Evolutionary conservation across 768 basidiomycete species (phyloP).

Genomic region (Neoboletus brunneissimus): DNA sequence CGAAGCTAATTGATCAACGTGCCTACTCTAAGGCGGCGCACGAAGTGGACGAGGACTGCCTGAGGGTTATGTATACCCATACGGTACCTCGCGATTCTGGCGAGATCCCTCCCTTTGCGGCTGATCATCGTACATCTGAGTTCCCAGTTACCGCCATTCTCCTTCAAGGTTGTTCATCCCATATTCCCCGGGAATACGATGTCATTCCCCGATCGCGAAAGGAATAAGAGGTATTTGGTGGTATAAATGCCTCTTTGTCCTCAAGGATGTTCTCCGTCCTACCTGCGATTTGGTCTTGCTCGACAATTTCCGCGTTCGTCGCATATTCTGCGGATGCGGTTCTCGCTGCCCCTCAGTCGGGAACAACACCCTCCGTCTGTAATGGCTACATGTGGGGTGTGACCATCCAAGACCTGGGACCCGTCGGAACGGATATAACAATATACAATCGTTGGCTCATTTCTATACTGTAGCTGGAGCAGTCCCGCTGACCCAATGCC

Average conservation of each 20-base stretch:
- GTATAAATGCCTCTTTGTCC: not conserved
- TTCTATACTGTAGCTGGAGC: not conserved
- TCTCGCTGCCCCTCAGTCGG: not conserved
- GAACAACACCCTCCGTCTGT: not conserved
- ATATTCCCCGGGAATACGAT: not conserved
- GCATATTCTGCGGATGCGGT: not conserved
- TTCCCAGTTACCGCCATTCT: not conserved
- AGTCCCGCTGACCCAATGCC: not conserved
- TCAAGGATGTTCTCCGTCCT: not conserved
- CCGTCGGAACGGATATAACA: not conserved
- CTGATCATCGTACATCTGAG: not conserved
- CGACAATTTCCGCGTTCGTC: not conserved
- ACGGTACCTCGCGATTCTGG: not conserved
- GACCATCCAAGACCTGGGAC: not conserved
- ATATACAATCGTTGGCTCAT: not conserved
- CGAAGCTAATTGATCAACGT: not conserved
- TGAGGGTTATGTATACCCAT: not conserved
- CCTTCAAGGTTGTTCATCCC: not conserved
- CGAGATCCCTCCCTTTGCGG: slow-evolving; percentile 1
- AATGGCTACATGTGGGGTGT: not conserved
- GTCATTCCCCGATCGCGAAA: not conserved
- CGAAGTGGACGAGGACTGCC: not conserved
- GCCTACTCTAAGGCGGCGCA: not conserved
- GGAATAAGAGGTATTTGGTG: not conserved
- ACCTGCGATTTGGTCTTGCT: not conserved